Conservation (phyloP, 106 monocot species). For the Amphibolis antarctica region DNA sequence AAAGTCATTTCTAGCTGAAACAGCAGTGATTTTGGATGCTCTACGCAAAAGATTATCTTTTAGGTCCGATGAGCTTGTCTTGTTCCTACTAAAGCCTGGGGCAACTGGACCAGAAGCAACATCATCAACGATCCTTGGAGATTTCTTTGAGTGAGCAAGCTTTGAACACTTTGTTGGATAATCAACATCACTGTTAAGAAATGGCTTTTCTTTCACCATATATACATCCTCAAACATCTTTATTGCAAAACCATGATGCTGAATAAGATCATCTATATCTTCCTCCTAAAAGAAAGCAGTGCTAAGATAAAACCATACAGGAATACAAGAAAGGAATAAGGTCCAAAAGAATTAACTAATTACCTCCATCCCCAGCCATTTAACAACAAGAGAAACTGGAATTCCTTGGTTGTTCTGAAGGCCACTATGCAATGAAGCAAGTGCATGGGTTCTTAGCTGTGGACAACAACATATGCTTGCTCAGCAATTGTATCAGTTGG, state of each 20-base stretch:
- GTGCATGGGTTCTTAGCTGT: conserved; percentile 79
- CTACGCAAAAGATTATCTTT: neutral
- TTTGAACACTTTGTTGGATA: conserved; percentile 54
- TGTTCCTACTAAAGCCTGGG: conserved; percentile 8
- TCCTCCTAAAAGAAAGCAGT: conserved; percentile 45
- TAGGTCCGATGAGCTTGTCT: neutral
- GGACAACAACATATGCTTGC: neutral
- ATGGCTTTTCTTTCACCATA: conserved; percentile 85
- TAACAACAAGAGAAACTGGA: conserved; percentile 53
- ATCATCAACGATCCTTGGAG: conserved; percentile 51
- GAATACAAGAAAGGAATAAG: conserved; percentile 2
- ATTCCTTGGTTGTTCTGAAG: conserved; percentile 94
- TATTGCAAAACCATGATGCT: conserved; percentile 64
- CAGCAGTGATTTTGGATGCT: neutral
- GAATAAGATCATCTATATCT: conserved; percentile 59
- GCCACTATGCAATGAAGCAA: conserved; percentile 75
- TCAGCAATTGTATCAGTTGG: neutral
- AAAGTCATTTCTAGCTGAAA: neutral
- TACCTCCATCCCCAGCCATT: conserved; percentile 93
- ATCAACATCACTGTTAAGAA: conserved; percentile 56
- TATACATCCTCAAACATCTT: conserved; percentile 65
- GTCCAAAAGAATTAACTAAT: conserved; percentile 7
- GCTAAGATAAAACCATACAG: neutral
- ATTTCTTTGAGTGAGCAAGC: conserved; percentile 67
- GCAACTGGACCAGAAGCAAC: conserved; percentile 27